Percentiles rank a stretch among this genome's conserved stretches.
Evolutionary conservation across 148 eudicot genomes (phyloP).

Genomic region (Persicaria maculosa): DNA sequence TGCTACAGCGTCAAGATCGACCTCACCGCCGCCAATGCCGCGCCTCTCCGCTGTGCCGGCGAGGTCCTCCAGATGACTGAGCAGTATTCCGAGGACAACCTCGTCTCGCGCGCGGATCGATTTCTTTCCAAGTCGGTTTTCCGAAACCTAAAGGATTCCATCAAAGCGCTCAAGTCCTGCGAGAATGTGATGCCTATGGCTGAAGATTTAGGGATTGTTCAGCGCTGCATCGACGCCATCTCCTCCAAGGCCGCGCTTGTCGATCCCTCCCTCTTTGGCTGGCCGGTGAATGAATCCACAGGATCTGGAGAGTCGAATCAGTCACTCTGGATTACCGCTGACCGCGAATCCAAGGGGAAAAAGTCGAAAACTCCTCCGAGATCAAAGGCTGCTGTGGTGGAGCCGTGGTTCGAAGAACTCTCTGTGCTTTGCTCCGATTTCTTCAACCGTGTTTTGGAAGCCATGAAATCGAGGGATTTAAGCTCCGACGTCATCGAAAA

Average conservation of each 20-base stretch:
- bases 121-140: slow-evolving; percentile 48
- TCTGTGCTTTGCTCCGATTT: slow-evolving; percentile 36
- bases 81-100: slow-evolving; percentile 71
- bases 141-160: slow-evolving; percentile 44
- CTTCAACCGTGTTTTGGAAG: slow-evolving; percentile 45
- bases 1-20: slow-evolving; percentile 90
- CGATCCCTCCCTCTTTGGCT: slow-evolving; percentile 78
- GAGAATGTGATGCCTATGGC: slow-evolving; percentile 49
- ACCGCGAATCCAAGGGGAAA: not conserved
- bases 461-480: slow-evolving; percentile 46
- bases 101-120: slow-evolving; percentile 59
- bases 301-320: not conserved
- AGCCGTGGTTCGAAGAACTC: slow-evolving; percentile 72
- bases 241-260: slow-evolving; percentile 42
- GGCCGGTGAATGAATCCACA: slow-evolving; percentile 62
- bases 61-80: slow-evolving; percentile 81
- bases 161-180: slow-evolving; percentile 60
- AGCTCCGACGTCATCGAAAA: slow-evolving; percentile 61
- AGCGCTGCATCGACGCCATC: slow-evolving; percentile 57
- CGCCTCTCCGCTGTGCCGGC: slow-evolving; percentile 84
- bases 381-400: slow-evolving; percentile 11
- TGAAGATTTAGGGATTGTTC: slow-evolving; percentile 60
- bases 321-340: not conserved
- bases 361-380: not conserved
- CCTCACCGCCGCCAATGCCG: slow-evolving; percentile 49